These are phyloP conservation scores for Pichia cephalocereana DNA, from an alignment of 805 yeast genomes.

Conservation along the genomic window DNA sequence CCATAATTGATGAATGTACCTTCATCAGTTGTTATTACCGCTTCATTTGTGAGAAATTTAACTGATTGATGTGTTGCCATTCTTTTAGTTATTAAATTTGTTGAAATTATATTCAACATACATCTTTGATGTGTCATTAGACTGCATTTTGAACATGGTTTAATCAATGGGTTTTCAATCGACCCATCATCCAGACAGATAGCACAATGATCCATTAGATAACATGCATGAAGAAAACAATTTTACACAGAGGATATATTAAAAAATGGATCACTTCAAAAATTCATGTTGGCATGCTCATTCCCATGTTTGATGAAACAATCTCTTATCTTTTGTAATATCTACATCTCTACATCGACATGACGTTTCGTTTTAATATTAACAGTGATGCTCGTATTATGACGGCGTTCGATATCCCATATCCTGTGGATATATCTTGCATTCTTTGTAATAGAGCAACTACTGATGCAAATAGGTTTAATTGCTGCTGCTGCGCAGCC, in stretches of 20 bases:
- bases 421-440: background rate
- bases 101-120: constrained; percentile 1
- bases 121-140: constrained; percentile 2
- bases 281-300: no score
- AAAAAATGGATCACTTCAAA: no score
- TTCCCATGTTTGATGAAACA: no score
- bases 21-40: background rate
- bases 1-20: background rate
- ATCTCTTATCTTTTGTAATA: no score
- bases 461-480: background rate
- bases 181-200: constrained; percentile 5
- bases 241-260: no score
- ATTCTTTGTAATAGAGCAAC: background rate
- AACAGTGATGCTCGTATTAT: background rate
- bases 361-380: no score
- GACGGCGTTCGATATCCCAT: background rate
- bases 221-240: no score
- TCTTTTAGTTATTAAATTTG: constrained; percentile 4
- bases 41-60: background rate
- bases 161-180: background rate
- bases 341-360: no score
- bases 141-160: constrained; percentile 2
- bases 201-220: background rate
- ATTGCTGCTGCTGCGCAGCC: background rate
- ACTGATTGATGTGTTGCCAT: background rate